Conservation (phyloP, 768 basidiomycete genomes). For the Amanita fuliginea region DNA sequence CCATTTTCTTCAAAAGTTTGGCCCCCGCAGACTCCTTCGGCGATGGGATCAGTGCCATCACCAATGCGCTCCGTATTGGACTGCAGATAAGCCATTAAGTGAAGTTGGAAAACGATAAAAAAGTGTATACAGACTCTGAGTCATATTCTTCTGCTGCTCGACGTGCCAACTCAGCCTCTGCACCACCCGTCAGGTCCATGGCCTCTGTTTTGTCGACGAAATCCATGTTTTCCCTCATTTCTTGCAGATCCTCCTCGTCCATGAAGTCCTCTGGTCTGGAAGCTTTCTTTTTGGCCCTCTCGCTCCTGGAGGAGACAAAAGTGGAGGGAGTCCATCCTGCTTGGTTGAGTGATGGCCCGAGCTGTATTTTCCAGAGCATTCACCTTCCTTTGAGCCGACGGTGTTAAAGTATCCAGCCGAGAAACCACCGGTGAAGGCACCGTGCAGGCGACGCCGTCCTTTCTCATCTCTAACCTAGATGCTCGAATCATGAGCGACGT, state of each 20-base stretch:
- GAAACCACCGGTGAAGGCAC: slow-evolving; percentile 97
- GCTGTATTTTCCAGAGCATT: slow-evolving; percentile 8
- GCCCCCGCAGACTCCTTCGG: slow-evolving; percentile 76
- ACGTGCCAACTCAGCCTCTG: slow-evolving; percentile 31
- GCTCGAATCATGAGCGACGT: slow-evolving; percentile 9
- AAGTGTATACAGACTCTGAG: slow-evolving; percentile 37
- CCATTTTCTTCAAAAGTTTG: slow-evolving; percentile 87
- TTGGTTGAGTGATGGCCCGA: slow-evolving; percentile 1
- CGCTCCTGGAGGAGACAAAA: slow-evolving; percentile 80
- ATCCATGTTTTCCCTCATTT: slow-evolving; percentile 60
- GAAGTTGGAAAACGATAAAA: not conserved
- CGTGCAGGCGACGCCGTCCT: slow-evolving; percentile 86
- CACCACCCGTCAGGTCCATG: slow-evolving; percentile 55
- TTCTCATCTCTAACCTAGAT: slow-evolving; percentile 84
- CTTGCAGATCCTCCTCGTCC: slow-evolving; percentile 96
- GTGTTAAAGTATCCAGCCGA: slow-evolving; percentile 96
- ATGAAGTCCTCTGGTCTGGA: slow-evolving; percentile 88
- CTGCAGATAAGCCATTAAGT: slow-evolving; percentile 22
- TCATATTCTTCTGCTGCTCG: slow-evolving; percentile 30
- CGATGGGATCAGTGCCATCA: slow-evolving; percentile 57
- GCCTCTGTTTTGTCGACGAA: slow-evolving; percentile 75
- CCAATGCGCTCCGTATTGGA: slow-evolving; percentile 50
- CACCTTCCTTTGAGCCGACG: slow-evolving; percentile 93
- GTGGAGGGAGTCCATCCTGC: slow-evolving; percentile 94
- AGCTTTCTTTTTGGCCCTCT: slow-evolving; percentile 54